A percentile compares a stretch with the other conserved stretches of the same genome.
Evolutionary conservation across 2,329 filamentous ascomycete species (phyloP).

Genomic region (Thelonectria olida): DNA sequence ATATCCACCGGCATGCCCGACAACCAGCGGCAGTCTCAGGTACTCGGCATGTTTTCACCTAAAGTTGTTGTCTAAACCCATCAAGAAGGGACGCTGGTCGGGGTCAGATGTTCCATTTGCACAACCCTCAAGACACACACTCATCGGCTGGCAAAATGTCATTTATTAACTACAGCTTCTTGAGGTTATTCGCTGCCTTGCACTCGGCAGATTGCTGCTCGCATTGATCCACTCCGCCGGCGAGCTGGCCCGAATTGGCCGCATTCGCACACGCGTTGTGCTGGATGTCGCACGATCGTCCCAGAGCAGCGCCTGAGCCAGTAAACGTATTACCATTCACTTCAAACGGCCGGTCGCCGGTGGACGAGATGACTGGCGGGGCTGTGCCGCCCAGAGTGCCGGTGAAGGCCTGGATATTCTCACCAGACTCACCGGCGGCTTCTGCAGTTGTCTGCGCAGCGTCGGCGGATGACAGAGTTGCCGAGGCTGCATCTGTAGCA

Average conservation of each 20-base stretch:
- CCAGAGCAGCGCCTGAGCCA: slow-evolving; percentile 54
- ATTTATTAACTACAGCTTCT: background rate
- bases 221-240: slow-evolving; percentile 22
- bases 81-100: too few relatives aligned
- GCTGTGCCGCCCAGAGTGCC: slow-evolving; percentile 53
- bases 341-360: slow-evolving; percentile 53
- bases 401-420: slow-evolving; percentile 57
- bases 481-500: slow-evolving; percentile 3
- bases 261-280: slow-evolving; percentile 60
- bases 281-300: slow-evolving; percentile 60
- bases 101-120: too few relatives aligned
- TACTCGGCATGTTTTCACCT: background rate
- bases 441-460: slow-evolving; percentile 8
- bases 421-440: slow-evolving; percentile 26
- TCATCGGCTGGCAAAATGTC: too few relatives aligned
- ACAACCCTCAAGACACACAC: too few relatives aligned
- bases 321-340: slow-evolving; percentile 67
- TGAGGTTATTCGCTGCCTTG: slow-evolving; percentile 13
- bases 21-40: background rate
- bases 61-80: too few relatives aligned
- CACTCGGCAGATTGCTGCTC: slow-evolving; percentile 17
- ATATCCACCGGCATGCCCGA: slow-evolving; percentile 1
- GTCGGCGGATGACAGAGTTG: slow-evolving; percentile 1
- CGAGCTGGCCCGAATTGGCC: slow-evolving; percentile 53
- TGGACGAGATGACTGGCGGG: slow-evolving; percentile 51